Base-by-base conservation (phyloP, 768 basidiomycete species). In the Boletus vermiculosoides region DNA sequence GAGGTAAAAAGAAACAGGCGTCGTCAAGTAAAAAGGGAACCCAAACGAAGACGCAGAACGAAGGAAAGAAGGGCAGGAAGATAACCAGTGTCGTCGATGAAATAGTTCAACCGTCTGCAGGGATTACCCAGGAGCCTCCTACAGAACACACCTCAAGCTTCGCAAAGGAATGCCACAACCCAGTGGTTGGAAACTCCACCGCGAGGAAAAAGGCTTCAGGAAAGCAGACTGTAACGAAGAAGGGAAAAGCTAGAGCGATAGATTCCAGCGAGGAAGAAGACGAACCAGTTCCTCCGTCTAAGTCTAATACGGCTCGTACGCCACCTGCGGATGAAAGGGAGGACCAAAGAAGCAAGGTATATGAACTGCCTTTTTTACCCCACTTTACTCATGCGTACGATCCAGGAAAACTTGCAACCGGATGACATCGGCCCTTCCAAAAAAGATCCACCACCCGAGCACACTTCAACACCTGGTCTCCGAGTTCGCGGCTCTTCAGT, bases 401-500 rank as follows among this genome's bases (percentile, higher is more conserved):
- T 45, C 31, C 36, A 70, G 65, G 59, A 62, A 45, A 62, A 62
- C 42, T 16, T 50, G 37, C 57, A 11, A 33, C 46, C 56, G 22
- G 52, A 50, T 50, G 46, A 59, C 11, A 25, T 36, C 5, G 50
- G 48, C 5, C 56, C 58, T 2, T 36, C 40, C 7, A 54, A 54
- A 39, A 54, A 23, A 45, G 45, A 47, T 36, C 37, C 31, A 4
- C 53, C 39, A 34, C 44, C 45, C 30, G 61, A 65, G 11, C 58
- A 42, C 10, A 48, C 47, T 13, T 58, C 57, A n/a, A 45, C 56
- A 15, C 28, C 66, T 49, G 44, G 57, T 45, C 47, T 22, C 6
- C 58, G 55, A 42, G 48, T 40, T 44, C 68, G 67, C 45, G 44
- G 62, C 2, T 78, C 81, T 58, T 78, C 80, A 46, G 76, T 83